These are phyloP conservation scores for Malus sieversii DNA, from an alignment of 306 rosid genomes.

Conservation along the genomic window DNA sequence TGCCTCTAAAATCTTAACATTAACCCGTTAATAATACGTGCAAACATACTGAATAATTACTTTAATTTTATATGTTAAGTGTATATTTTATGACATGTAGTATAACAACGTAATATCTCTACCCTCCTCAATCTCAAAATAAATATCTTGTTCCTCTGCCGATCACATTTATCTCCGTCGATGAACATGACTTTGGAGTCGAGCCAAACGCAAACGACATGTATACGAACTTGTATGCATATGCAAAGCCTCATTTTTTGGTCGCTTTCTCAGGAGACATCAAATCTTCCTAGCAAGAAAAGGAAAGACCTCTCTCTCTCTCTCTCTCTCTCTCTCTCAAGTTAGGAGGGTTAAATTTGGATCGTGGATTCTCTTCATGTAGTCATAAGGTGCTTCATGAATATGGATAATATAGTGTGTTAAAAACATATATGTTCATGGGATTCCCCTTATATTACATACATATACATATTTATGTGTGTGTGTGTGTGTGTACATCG, in stretches of 20 bases:
- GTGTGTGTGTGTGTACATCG: not conserved
- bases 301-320: not conserved
- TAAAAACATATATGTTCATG: not conserved
- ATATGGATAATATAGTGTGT: not conserved
- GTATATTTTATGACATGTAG: not conserved
- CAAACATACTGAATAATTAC: not conserved
- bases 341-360: not conserved
- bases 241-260: not conserved
- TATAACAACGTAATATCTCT: not conserved
- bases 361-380: slow-evolving; percentile 15
- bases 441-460: slow-evolving; percentile 11
- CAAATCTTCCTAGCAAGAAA: slow-evolving; percentile 4
- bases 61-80: too few relatives aligned
- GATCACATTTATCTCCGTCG: not conserved
- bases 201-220: not conserved
- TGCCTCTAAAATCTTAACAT: not conserved
- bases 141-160: not conserved
- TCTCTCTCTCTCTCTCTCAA: not conserved
- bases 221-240: not conserved
- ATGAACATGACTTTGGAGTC: not conserved
- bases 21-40: not conserved
- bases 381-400: slow-evolving; percentile 20
- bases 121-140: not conserved
- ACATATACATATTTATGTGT: not conserved
- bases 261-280: slow-evolving; percentile 15